Evolutionary conservation across 305 asterid genomes (phyloP).

Genomic region (Euphrasia arctica): DNA sequence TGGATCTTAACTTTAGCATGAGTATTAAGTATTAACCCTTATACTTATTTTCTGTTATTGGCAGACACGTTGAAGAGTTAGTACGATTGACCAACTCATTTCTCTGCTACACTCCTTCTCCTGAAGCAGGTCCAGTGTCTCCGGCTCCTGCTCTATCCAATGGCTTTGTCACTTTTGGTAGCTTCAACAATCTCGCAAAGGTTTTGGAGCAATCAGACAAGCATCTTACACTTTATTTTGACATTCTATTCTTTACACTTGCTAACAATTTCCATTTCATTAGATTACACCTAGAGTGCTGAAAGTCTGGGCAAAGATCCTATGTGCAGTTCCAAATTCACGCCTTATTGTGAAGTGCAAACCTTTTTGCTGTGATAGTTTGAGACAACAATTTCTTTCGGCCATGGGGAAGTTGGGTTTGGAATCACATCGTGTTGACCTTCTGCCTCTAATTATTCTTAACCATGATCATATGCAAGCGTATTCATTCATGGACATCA

Average conservation of each 20-base stretch:
- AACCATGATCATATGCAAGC: conserved; percentile 99
- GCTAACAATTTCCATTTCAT: conserved; percentile 26
- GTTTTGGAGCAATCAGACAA: conserved; percentile 36
- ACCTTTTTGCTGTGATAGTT: conserved; percentile 92
- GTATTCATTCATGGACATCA: conserved; percentile 97
- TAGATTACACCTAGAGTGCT: conserved; percentile 97
- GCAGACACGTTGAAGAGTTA: conserved; percentile 96
- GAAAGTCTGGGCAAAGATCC: conserved; percentile 96
- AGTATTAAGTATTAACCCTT: conserved; percentile 2
- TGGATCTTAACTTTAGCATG: conserved; percentile 23
- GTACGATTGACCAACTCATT: conserved; percentile 82
- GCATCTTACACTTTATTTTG: conserved; percentile 10
- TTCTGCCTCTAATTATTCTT: conserved; percentile 91
- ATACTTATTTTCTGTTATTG: conserved; percentile 29
- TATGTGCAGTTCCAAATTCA: conserved; percentile 90
- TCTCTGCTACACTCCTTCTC: conserved; percentile 96
- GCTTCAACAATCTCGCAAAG: conserved; percentile 99
- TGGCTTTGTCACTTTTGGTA: conserved; percentile 96
- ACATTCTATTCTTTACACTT: conserved; percentile 15
- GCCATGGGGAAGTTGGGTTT: conserved; percentile 85
- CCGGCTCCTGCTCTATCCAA: conserved; percentile 87
- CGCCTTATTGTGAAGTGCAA: conserved; percentile 96
- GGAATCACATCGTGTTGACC: conserved; percentile 96
- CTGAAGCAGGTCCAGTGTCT: conserved; percentile 91
- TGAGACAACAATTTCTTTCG: conserved; percentile 79